phyloP scores from a whole-genome alignment of 2,329 filamentous ascomycete species.

The Trichophyton rubrum region DNA sequence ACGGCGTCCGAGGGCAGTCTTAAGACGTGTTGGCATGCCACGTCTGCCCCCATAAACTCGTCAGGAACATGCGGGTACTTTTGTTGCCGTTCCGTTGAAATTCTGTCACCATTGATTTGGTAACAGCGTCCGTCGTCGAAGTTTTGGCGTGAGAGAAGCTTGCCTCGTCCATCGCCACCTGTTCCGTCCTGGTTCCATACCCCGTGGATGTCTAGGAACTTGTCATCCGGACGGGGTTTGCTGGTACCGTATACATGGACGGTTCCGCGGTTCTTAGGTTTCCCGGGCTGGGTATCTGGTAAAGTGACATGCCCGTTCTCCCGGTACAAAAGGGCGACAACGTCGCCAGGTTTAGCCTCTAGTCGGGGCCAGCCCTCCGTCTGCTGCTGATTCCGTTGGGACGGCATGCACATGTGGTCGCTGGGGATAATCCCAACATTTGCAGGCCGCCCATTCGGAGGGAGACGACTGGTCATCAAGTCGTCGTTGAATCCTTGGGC shows the following conservation, averaged over 20 bases:
- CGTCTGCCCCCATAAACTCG: slow-evolving; percentile 43
- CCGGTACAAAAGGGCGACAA: slow-evolving; percentile 53
- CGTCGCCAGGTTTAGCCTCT: slow-evolving; percentile 46
- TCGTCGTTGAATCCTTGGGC: slow-evolving; percentile 45
- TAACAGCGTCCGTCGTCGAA: slow-evolving; percentile 90
- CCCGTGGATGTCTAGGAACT: slow-evolving; percentile 52
- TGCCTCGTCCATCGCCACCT: slow-evolving; percentile 66
- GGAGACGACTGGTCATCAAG: slow-evolving; percentile 52
- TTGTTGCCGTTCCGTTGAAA: slow-evolving; percentile 48
- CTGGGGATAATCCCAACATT: slow-evolving; percentile 38
- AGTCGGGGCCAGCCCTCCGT: slow-evolving; percentile 51
- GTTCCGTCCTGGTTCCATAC: slow-evolving; percentile 68
- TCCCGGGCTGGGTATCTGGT: slow-evolving; percentile 44
- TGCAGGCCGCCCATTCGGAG: slow-evolving; percentile 38
- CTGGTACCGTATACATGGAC: slow-evolving; percentile 63
- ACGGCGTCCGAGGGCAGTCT: slow-evolving; percentile 55
- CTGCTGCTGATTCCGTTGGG: slow-evolving; percentile 50
- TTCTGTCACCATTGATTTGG: slow-evolving; percentile 52
- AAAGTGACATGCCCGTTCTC: slow-evolving; percentile 67
- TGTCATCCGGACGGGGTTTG: slow-evolving; percentile 47
- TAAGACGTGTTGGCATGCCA: slow-evolving; percentile 73
- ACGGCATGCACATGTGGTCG: slow-evolving; percentile 51
- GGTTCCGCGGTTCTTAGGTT: slow-evolving; percentile 55
- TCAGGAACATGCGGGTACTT: slow-evolving; percentile 42
- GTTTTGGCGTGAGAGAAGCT: slow-evolving; percentile 61